phyloP scores from a whole-genome alignment of 148 eudicot genomes.

The Rhododendron ovatum region DNA sequence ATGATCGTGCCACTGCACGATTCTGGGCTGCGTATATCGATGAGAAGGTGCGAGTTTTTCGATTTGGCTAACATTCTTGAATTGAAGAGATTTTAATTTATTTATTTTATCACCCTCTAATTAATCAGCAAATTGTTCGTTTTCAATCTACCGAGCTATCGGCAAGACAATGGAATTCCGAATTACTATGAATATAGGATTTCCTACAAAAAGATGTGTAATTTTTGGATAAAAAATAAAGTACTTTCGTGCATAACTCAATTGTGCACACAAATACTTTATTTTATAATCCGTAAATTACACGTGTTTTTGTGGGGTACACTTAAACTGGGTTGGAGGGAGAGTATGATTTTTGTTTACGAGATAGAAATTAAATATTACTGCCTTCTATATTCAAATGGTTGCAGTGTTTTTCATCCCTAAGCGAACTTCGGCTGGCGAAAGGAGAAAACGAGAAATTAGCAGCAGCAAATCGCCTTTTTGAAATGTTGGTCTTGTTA shows the following conservation, averaged over 20 bases:
- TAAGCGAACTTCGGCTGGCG: neutral
- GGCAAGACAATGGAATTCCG: neutral
- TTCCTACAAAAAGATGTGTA: too few species aligned
- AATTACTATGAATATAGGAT: too few species aligned
- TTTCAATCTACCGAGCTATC: neutral
- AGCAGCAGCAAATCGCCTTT: neutral
- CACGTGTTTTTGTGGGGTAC: too few species aligned
- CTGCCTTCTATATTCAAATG: neutral
- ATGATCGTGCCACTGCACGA: constrained; percentile 27
- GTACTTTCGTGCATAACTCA: too few species aligned
- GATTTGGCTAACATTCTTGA: neutral
- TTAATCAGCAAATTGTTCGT: neutral
- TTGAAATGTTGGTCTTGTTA: constrained; percentile 7
- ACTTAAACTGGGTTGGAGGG: too few species aligned
- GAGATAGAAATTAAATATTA: neutral
- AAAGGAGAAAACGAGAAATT: neutral
- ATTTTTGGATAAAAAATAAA: too few species aligned
- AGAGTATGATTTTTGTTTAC: too few species aligned
- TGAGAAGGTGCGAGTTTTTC: constrained; percentile 18
- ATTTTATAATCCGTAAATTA: too few species aligned
- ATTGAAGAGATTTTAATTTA: neutral
- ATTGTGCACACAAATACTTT: too few species aligned
- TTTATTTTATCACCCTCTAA: neutral
- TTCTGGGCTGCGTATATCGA: constrained; percentile 31
- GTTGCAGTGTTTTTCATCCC: neutral